These are phyloP conservation scores for Exophiala viscosa DNA, from an alignment of 2,329 filamentous ascomycete genomes.

Conservation along the genomic window DNA sequence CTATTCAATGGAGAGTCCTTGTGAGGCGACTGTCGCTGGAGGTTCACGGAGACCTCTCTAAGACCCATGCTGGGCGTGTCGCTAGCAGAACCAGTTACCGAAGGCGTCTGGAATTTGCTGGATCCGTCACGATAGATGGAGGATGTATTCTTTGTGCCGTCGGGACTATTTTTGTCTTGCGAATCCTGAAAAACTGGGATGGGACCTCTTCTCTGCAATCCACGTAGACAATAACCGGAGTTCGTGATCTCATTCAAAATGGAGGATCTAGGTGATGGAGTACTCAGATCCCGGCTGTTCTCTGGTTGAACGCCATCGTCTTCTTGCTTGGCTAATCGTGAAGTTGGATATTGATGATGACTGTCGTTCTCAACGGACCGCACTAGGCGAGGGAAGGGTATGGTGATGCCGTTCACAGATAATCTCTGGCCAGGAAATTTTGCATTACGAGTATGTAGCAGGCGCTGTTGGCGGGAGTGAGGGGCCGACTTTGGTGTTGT, in stretches of 20 bases:
- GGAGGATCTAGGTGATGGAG: constrained; percentile 11
- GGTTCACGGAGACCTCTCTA: constrained; percentile 30
- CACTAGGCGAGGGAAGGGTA: constrained; percentile 19
- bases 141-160: constrained; percentile 5
- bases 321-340: constrained; percentile 14
- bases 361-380: constrained; percentile 17
- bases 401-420: constrained; percentile 24
- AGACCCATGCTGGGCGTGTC: constrained; percentile 25
- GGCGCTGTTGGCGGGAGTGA: constrained; percentile 23
- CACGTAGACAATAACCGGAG: constrained; percentile 11
- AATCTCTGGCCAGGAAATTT: constrained; percentile 25
- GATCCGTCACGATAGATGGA: constrained; percentile 21
- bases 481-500: constrained; percentile 19
- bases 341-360: constrained; percentile 3
- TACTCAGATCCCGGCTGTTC: constrained; percentile 6
- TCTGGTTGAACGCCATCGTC: constrained; percentile 13
- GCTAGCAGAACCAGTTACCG: constrained; percentile 16
- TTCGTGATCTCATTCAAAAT: constrained; percentile 27
- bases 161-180: constrained; percentile 2
- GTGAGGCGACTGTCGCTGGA: constrained; percentile 23
- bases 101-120: constrained; percentile 19
- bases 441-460: constrained; percentile 25
- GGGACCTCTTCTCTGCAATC: constrained; percentile 12
- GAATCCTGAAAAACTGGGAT: constrained; percentile 26
- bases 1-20: constrained; percentile 25